Percentiles rank a stretch among this genome's conserved stretches.
Conservation (phyloP, 1,284 basidiomycete species). For the Ustilago tritici region DNA sequence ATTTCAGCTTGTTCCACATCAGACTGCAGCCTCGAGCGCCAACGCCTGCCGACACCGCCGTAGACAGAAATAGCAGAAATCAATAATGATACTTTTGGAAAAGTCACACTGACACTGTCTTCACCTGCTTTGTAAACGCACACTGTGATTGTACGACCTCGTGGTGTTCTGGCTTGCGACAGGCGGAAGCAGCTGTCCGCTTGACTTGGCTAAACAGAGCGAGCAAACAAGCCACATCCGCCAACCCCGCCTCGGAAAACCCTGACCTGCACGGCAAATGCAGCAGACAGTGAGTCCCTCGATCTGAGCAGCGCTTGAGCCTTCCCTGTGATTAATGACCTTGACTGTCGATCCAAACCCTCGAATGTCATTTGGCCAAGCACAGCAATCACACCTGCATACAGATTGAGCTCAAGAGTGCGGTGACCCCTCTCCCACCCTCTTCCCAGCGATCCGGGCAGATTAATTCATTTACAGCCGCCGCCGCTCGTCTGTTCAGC, state of each 20-base stretch:
- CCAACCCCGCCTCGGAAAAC: conserved; percentile 19
- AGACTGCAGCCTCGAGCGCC: too few species aligned
- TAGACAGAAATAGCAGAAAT: neutral
- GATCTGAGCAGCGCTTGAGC: neutral
- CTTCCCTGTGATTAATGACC: neutral
- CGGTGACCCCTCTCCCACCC: neutral
- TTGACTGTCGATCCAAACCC: conserved; percentile 6
- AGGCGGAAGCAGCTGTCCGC: conserved; percentile 2
- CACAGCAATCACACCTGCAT: neutral
- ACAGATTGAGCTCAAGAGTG: neutral
- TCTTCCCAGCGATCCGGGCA: conserved; percentile 13
- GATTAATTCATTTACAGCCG: neutral
- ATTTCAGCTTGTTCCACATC: neutral
- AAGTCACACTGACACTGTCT: neutral
- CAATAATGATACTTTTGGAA: neutral
- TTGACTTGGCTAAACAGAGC: neutral
- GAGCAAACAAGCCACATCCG: neutral
- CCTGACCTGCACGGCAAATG: conserved; percentile 5
- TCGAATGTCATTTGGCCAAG: neutral
- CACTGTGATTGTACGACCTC: neutral
- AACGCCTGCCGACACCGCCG: neutral
- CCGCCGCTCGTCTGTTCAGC: neutral
- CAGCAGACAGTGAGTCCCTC: neutral
- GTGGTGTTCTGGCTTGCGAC: neutral
- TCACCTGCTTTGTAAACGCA: neutral